phyloP scores from a whole-genome alignment of 192 early-diverging fungal species.

The Lunasporangiospora selenospora region DNA sequence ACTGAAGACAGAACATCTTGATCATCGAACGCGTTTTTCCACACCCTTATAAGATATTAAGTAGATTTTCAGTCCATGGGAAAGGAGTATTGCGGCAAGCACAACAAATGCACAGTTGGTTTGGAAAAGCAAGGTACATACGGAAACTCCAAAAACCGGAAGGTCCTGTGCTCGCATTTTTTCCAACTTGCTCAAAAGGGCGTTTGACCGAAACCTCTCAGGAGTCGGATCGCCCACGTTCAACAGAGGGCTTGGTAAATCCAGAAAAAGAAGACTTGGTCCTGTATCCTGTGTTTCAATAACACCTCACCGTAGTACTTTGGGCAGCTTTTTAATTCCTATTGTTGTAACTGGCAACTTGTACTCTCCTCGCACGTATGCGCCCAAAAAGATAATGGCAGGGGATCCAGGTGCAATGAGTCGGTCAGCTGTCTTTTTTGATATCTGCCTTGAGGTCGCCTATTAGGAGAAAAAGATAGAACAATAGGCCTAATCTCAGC shows the following conservation, averaged over 20 bases:
- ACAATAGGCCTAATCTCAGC: background rate
- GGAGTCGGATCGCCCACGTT: background rate
- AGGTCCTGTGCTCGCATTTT: conserved; percentile 10
- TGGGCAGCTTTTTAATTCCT: conserved; percentile 5
- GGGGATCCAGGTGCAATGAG: conserved; percentile 15
- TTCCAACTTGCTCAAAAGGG: conserved; percentile 13
- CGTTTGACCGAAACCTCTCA: conserved; percentile 13
- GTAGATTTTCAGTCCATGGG: background rate
- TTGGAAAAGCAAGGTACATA: background rate
- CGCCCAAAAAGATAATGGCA: conserved; percentile 7
- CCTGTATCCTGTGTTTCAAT: conserved; percentile 1
- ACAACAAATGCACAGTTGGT: background rate
- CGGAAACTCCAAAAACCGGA: conserved; percentile 13
- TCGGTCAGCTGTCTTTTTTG: conserved; percentile 4
- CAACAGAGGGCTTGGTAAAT: conserved; percentile 14
- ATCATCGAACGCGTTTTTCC: conserved; percentile 28
- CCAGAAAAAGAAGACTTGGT: conserved; percentile 24
- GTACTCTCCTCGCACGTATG: conserved; percentile 9
- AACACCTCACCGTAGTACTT: conserved; percentile 10
- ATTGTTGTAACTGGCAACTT: conserved; percentile 8
- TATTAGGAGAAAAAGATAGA: background rate
- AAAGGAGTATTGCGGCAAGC: background rate
- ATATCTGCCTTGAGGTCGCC: conserved; percentile 11
- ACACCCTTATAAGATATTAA: conserved; percentile 1
- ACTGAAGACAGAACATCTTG: conserved; percentile 25